phyloP scores from a whole-genome alignment of 345 rosid species.

The Pugionium dolabratum region DNA sequence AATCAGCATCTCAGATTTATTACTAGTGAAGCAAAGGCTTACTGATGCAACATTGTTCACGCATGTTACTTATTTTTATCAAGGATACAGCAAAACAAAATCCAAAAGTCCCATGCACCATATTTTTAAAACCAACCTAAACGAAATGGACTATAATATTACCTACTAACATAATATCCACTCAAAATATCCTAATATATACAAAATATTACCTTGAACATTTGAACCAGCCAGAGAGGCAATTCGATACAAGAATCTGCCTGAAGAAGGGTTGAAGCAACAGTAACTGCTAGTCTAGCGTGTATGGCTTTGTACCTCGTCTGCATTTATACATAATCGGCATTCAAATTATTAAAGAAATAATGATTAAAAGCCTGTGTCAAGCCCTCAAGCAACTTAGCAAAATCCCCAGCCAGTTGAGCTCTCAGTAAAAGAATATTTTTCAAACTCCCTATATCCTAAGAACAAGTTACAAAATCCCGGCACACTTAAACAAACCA shows the following conservation, averaged over 20 bases:
- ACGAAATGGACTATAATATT: not conserved
- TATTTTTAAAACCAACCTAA: conserved; percentile 5
- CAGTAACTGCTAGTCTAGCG: conserved; percentile 74
- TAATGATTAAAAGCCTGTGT: not conserved
- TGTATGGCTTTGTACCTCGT: conserved; percentile 69
- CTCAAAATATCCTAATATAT: conserved; percentile 17
- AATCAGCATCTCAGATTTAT: conserved; percentile 11
- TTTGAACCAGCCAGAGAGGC: conserved; percentile 91
- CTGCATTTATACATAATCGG: conserved; percentile 48
- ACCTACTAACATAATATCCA: not conserved
- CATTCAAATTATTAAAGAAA: not conserved
- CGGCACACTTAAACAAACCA: conserved; percentile 10
- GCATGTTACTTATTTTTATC: not conserved
- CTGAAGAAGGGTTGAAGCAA: conserved; percentile 90
- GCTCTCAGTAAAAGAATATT: conserved; percentile 6
- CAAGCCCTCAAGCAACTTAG: conserved; percentile 9
- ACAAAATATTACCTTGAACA: conserved; percentile 78
- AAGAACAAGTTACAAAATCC: conserved; percentile 10
- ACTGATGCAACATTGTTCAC: conserved; percentile 7
- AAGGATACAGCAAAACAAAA: conserved; percentile 4
- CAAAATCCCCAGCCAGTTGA: conserved; percentile 6
- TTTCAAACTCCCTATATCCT: conserved; percentile 6
- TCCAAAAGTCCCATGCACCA: conserved; percentile 5
- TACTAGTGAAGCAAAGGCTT: not conserved
- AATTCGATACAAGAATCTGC: conserved; percentile 78